A percentile compares a stretch with the other conserved stretches of the same genome.
phyloP scores from a whole-genome alignment of 2,329 filamentous ascomycete species.

The Aureobasidium sp. region DNA sequence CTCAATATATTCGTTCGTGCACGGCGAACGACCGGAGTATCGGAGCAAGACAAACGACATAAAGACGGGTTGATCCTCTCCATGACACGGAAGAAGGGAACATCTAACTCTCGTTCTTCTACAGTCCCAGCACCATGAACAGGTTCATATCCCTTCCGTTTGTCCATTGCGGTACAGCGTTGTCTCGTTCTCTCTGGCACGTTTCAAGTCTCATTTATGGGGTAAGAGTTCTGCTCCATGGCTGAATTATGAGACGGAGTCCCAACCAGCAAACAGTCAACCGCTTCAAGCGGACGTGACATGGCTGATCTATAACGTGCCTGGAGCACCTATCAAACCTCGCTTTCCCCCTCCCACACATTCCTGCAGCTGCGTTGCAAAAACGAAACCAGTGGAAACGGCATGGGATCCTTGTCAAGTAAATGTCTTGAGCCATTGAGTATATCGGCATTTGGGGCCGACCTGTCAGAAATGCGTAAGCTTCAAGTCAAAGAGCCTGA shows the following conservation, averaged over 20 bases:
- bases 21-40: slow-evolving; percentile 5
- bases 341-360: background rate
- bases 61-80: background rate
- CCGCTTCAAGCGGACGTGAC: background rate
- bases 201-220: background rate
- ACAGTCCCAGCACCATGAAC: background rate
- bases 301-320: background rate
- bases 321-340: slow-evolving; percentile 3
- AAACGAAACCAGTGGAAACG: background rate
- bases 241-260: background rate
- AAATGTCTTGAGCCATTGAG: background rate
- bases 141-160: background rate
- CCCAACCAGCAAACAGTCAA: background rate
- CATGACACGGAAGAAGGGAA: background rate
- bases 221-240: background rate
- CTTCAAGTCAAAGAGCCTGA: background rate
- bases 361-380: slow-evolving; percentile 1
- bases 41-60: slow-evolving; percentile 4
- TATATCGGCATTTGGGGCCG: background rate
- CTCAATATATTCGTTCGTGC: slow-evolving; percentile 1
- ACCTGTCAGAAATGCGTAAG: background rate
- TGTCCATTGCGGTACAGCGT: background rate
- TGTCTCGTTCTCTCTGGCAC: background rate
- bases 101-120: background rate
- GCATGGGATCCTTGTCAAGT: background rate